Percentiles rank a stretch among this genome's conserved stretches.
Evolutionary conservation across 2,329 filamentous ascomycete genomes (phyloP).

Genomic region (Metarhizium brunneum): DNA sequence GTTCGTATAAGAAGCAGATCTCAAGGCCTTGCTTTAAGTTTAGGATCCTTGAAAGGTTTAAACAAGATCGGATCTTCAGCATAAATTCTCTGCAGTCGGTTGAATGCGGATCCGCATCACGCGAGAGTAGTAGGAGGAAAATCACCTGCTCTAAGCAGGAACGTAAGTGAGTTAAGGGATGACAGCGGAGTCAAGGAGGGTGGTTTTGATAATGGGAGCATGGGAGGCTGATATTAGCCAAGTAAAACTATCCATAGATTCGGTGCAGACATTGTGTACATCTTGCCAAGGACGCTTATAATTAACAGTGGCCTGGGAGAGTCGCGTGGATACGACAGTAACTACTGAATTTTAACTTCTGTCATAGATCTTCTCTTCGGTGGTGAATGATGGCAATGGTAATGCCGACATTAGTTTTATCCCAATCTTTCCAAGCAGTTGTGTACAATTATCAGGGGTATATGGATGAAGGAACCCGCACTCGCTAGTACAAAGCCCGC

Average conservation of each 20-base stretch:
- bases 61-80: slow-evolving; percentile 59
- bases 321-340: not conserved
- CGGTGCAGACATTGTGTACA: not conserved
- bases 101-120: no score
- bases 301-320: not conserved
- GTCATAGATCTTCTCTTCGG: not conserved
- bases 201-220: not conserved
- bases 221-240: not conserved
- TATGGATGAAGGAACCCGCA: not conserved
- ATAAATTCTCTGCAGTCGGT: slow-evolving; percentile 7
- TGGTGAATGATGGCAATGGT: not conserved
- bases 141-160: not conserved
- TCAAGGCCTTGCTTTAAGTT: slow-evolving; percentile 85
- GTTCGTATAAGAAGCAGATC: slow-evolving; percentile 96
- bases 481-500: not conserved
- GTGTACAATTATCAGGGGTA: not conserved
- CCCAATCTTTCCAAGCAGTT: not conserved
- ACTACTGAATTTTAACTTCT: not conserved
- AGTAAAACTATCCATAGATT: not conserved
- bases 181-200: not conserved
- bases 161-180: not conserved
- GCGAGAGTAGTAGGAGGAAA: not conserved
- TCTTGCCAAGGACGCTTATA: not conserved
- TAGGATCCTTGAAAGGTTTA: slow-evolving; percentile 89
- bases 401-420: not conserved